phyloP scores from a whole-genome alignment of 2,329 filamentous ascomycete species.

The Epichloe sibirici region DNA sequence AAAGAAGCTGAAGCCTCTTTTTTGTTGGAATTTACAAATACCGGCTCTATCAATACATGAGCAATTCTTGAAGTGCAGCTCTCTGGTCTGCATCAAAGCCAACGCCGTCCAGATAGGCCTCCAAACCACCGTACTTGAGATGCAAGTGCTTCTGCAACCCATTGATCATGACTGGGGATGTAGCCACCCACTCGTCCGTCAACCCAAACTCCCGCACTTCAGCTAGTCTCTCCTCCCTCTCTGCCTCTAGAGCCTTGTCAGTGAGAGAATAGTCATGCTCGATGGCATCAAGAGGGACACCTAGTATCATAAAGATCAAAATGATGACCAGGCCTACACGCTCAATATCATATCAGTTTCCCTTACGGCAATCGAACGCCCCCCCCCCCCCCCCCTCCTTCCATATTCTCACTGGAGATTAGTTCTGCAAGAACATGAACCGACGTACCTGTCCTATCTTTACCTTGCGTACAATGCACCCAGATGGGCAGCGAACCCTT shows the following conservation, averaged over 20 bases:
- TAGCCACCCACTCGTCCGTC: conserved; percentile 58
- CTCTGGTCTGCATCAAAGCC: conserved; percentile 40
- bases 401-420: too few species aligned
- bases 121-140: conserved; percentile 51
- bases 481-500: conserved; percentile 47
- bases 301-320: conserved; percentile 53
- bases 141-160: conserved; percentile 46
- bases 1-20: not conserved
- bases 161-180: conserved; percentile 51
- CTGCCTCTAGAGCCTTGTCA: conserved; percentile 42
- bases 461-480: conserved; percentile 80
- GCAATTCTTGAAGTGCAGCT: conserved; percentile 24
- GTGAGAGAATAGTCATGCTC: conserved; percentile 61
- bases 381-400: too few species aligned
- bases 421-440: too few species aligned
- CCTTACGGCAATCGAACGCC: too few species aligned
- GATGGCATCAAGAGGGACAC: conserved; percentile 46
- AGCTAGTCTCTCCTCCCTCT: conserved; percentile 49
- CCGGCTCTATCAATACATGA: conserved; percentile 26
- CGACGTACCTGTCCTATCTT: conserved; percentile 48
- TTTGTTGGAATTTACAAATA: not conserved
- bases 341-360: too few species aligned
- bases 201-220: conserved; percentile 64
- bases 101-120: conserved; percentile 50
- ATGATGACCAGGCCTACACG: conserved; percentile 52